These are phyloP conservation scores for Aquilaria malaccensis DNA, from an alignment of 345 rosid genomes.

Conservation along the genomic window DNA sequence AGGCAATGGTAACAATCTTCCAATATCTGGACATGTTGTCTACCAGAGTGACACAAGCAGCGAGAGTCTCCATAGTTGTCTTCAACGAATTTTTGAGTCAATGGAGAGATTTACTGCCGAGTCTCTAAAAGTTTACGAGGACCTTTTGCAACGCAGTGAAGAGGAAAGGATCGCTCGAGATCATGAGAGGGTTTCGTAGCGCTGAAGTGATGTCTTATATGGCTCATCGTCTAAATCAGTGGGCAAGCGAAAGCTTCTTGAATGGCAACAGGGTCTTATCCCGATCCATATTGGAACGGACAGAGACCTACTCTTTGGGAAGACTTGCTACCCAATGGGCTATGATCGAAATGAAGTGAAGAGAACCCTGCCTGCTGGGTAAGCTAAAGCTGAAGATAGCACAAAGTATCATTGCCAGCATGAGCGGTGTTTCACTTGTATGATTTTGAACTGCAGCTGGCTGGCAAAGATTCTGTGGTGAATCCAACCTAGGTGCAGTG, in stretches of 20 bases:
- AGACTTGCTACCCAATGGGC: too few species aligned
- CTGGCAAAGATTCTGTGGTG: too few species aligned
- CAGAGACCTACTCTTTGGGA: not conserved
- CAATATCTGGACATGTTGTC: conserved; percentile 38
- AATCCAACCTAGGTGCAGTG: too few species aligned
- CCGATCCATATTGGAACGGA: not conserved
- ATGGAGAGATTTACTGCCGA: conserved; percentile 79
- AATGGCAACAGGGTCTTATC: not conserved
- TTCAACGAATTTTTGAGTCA: conserved; percentile 72
- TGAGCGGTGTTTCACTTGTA: too few species aligned
- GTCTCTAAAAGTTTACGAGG: conserved; percentile 65
- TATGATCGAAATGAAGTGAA: too few species aligned
- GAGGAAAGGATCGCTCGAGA: conserved; percentile 49
- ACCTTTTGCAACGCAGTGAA: conserved; percentile 63
- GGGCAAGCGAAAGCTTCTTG: not conserved
- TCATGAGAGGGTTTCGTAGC: conserved; percentile 33
- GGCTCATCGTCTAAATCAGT: conserved; percentile 1
- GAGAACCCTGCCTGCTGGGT: too few species aligned
- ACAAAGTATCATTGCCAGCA: too few species aligned
- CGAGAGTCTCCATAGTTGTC: conserved; percentile 57
- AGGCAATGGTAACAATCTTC: conserved; percentile 28
- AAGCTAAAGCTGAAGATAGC: too few species aligned
- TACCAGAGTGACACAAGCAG: conserved; percentile 72
- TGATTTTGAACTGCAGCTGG: too few species aligned
- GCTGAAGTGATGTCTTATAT: conserved; percentile 3